Evolutionary conservation across 805 yeast species (phyloP).

Genomic region (Groenewaldozyma salmanticensis): DNA sequence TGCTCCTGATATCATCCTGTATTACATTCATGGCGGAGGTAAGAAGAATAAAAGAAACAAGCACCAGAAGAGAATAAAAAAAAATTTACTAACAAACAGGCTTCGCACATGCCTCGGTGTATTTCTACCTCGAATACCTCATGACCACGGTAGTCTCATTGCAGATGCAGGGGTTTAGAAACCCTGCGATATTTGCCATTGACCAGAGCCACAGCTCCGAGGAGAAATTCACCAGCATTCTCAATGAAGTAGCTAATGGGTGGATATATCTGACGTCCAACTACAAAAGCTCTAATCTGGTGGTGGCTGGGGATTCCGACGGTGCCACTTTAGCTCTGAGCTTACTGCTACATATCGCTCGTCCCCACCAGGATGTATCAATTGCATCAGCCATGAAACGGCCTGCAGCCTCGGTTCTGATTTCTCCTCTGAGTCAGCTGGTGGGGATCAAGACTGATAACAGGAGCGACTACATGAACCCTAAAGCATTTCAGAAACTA

Average conservation of each 20-base stretch:
- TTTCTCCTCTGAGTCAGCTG: slow-evolving; percentile 26
- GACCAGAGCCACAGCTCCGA: slow-evolving; percentile 20
- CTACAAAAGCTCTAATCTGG: slow-evolving; percentile 23
- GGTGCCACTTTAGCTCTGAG: slow-evolving; percentile 38
- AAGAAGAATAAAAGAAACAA: slow-evolving; percentile 4
- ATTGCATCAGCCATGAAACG: slow-evolving; percentile 6
- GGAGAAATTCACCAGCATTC: not conserved
- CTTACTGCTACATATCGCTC: slow-evolving; percentile 30
- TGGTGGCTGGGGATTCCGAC: slow-evolving; percentile 38
- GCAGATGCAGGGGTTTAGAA: slow-evolving; percentile 39
- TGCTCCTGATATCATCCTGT: slow-evolving; percentile 33
- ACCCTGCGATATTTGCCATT: slow-evolving; percentile 37
- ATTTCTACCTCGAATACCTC: slow-evolving; percentile 38
- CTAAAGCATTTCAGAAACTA: slow-evolving; percentile 9
- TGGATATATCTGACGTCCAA: slow-evolving; percentile 26
- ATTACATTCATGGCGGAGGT: slow-evolving; percentile 38
- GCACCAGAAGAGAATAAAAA: not conserved
- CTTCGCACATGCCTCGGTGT: slow-evolving; percentile 28
- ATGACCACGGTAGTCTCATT: slow-evolving; percentile 33
- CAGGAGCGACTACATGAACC: slow-evolving; percentile 14
- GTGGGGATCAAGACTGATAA: slow-evolving; percentile 7
- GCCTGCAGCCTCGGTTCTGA: slow-evolving; percentile 28
- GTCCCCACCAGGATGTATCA: slow-evolving; percentile 22
- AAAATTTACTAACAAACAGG: too few species aligned
- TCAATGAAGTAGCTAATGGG: slow-evolving; percentile 21